These are phyloP conservation scores for Serendipita vermifera DNA, from an alignment of 768 basidiomycete species.

Conservation along the genomic window DNA sequence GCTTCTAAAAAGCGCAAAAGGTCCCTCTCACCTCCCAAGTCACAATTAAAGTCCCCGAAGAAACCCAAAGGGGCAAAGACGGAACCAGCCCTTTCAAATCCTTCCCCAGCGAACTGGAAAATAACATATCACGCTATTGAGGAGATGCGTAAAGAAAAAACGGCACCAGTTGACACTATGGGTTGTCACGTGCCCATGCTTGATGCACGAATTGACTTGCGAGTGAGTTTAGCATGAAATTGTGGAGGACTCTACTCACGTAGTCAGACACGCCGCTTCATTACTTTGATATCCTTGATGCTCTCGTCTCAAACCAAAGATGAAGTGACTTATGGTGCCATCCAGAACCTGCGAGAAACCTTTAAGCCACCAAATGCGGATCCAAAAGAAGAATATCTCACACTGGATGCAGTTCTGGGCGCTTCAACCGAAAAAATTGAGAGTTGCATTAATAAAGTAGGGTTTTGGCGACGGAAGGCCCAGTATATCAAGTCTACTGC, in stretches of 20 bases:
- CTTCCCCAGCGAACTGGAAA: slow-evolving; percentile 51
- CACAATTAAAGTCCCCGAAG: slow-evolving; percentile 22
- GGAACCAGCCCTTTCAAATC: slow-evolving; percentile 46
- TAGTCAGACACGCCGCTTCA: slow-evolving; percentile 63
- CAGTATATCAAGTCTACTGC: slow-evolving; percentile 72
- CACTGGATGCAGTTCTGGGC: slow-evolving; percentile 51
- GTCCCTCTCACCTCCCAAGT: background rate
- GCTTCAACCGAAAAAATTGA: slow-evolving; percentile 24
- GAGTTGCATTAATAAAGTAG: slow-evolving; percentile 65
- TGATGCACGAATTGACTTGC: slow-evolving; percentile 40
- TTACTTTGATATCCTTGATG: slow-evolving; percentile 86
- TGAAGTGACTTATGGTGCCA: slow-evolving; percentile 70
- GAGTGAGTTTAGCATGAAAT: slow-evolving; percentile 11
- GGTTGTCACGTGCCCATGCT: slow-evolving; percentile 54
- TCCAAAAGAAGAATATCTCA: slow-evolving; percentile 52
- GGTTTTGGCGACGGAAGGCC: slow-evolving; percentile 85
- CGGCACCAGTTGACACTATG: slow-evolving; percentile 89
- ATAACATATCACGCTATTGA: slow-evolving; percentile 61
- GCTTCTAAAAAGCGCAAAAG: too few species aligned
- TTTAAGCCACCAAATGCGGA: slow-evolving; percentile 23
- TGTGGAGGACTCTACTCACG: background rate
- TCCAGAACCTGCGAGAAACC: slow-evolving; percentile 53
- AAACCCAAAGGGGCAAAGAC: slow-evolving; percentile 47
- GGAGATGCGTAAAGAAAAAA: slow-evolving; percentile 54
- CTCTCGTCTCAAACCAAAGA: slow-evolving; percentile 94